Base-by-base conservation (phyloP, 1,139 yeast species). In the Suhomyces chickasaworum region DNA sequence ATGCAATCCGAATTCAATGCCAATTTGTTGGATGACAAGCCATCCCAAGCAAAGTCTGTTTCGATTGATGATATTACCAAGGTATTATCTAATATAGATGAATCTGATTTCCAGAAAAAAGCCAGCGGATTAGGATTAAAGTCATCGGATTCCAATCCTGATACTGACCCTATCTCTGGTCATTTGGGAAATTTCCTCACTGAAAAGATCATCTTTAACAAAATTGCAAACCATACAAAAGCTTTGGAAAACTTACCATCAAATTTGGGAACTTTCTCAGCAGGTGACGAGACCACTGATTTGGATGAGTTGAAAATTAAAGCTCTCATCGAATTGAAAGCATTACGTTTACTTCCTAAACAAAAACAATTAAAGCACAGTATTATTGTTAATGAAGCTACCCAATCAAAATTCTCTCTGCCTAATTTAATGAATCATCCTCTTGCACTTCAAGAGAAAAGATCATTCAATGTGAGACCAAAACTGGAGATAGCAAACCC, bases 331-430 rank as follows among this genome's bases (percentile, higher is more conserved):
- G 99, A 95, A 67, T 75, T 93, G 55, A 95, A 91, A 65, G 75
- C 91, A 0, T 75, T 93, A 54, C 83, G 90, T 52, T 69, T 91
- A 31, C 75, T 95, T 50, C 78, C 93, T 1, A 86, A 88, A 57
- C 99, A 95, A 61, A 91, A 91, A 61, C 84, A 86, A 43, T 60
- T 93, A 52, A 86, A 96, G 57, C 90, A 89, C 60, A 82, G 78
- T 52, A 67, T 95, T 29, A 71, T 91, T 10, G 79, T 81, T 46
- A 80, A 81, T 47, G 76, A 83, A 39, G 86, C 96, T 7, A 74
- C 81, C 34, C 81, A 80, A 52, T 81, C 86, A 7, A 85, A 84
- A 56, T 78, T 78, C 53, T 71, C 71, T 42, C 68, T 70, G 50
- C 72, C 73, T 9, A 60, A 65, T 39, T 66, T 85, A 48, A 75